phyloP scores from a whole-genome alignment of 2,329 filamentous ascomycete genomes.

The Monosporascus sp. region DNA sequence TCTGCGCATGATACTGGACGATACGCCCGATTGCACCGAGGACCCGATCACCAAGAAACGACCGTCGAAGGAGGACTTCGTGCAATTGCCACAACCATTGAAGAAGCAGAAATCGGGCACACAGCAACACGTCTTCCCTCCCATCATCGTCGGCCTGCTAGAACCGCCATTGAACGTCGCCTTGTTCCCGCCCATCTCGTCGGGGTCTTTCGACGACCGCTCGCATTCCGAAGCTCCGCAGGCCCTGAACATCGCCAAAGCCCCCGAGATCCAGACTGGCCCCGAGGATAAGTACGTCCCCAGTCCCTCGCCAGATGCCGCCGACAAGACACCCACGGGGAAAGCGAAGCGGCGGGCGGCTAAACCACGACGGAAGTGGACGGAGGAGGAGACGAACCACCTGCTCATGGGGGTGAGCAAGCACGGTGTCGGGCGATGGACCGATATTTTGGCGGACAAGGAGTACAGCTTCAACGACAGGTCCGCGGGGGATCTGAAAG shows the following conservation, averaged over 20 bases:
- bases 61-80: slow-evolving; percentile 55
- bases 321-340: slow-evolving; percentile 24
- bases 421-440: slow-evolving; percentile 62
- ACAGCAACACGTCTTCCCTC: slow-evolving; percentile 52
- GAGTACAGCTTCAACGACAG: slow-evolving; percentile 57
- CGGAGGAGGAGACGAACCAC: slow-evolving; percentile 59
- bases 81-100: slow-evolving; percentile 58
- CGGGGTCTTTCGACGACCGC: slow-evolving; percentile 48
- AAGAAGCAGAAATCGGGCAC: slow-evolving; percentile 57
- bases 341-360: slow-evolving; percentile 50
- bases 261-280: slow-evolving; percentile 18
- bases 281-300: slow-evolving; percentile 20
- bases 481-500: slow-evolving; percentile 59
- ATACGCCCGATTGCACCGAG: slow-evolving; percentile 37
- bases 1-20: slow-evolving; percentile 41
- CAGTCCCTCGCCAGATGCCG: slow-evolving; percentile 24
- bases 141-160: slow-evolving; percentile 60
- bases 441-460: slow-evolving; percentile 56
- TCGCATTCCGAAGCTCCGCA: slow-evolving; percentile 36
- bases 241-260: slow-evolving; percentile 33
- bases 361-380: slow-evolving; percentile 59
- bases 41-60: slow-evolving; percentile 51
- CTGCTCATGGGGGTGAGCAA: slow-evolving; percentile 56
- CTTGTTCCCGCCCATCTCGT: slow-evolving; percentile 59
- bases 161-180: slow-evolving; percentile 57